Conservation (phyloP, 2,329 filamentous ascomycete species). For the Emmonsiellopsis sp. region DNA sequence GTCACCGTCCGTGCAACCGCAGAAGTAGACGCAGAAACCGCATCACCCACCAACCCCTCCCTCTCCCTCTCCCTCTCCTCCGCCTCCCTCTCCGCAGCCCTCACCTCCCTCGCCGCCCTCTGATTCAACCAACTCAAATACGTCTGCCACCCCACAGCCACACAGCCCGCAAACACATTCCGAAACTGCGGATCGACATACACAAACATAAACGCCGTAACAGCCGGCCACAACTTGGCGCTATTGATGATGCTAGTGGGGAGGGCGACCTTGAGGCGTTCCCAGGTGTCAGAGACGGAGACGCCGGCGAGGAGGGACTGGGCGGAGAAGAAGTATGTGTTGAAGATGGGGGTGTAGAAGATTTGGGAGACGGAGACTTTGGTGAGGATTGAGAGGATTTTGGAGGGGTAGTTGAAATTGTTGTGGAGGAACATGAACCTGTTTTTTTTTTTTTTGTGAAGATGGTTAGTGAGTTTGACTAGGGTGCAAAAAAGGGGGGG, state of each 20-base stretch:
- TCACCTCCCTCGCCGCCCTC: constrained; percentile 54
- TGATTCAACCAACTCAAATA: constrained; percentile 77
- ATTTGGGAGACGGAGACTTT: constrained; percentile 76
- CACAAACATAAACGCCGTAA: constrained; percentile 80
- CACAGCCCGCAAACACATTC: constrained; percentile 65
- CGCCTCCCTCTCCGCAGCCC: constrained; percentile 13
- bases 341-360: constrained; percentile 74
- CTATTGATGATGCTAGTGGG: constrained; percentile 68
- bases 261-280: constrained; percentile 65
- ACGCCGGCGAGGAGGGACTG: constrained; percentile 68
- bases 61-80: constrained; percentile 8
- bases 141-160: constrained; percentile 87
- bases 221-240: constrained; percentile 78
- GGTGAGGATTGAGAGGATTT: constrained; percentile 57
- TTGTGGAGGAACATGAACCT: constrained; percentile 73
- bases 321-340: constrained; percentile 71
- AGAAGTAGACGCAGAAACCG: neutral
- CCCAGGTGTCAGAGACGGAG: constrained; percentile 51
- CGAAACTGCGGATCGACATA: constrained; percentile 71
- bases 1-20: neutral
- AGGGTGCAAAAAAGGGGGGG: neutral
- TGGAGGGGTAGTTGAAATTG: constrained; percentile 75
- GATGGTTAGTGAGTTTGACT: neutral
- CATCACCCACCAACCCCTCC: neutral
- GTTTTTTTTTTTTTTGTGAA: constrained; percentile 2